Evolutionary conservation across 192 early-diverging fungal genomes (phyloP), one percentile per base, ranked within the genome.

Genomic region (Coemansia sp.): DNA sequence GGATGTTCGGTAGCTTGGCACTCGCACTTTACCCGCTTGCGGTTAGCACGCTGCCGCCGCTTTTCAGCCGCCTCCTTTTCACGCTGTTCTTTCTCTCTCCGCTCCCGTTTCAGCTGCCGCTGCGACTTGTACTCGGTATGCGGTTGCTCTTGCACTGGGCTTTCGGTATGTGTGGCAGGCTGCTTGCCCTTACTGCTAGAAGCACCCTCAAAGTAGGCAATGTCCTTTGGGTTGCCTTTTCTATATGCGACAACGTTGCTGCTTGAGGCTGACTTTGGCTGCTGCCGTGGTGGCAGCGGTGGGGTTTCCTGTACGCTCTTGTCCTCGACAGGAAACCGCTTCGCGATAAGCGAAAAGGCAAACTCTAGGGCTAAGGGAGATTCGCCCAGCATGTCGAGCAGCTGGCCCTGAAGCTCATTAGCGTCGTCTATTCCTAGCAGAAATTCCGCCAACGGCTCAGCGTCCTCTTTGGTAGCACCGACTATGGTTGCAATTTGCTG

Each of bases 361-460:
- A 77, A 77, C 34, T 70, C 58, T 6, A 77, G 52, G 10, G 74
- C 74, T 26, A 66, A 21, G 16, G 74, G 74, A 12, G 74, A 70
- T 44, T 71, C 68, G 38, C 74, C 74, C 5, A 77, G 60, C 74
- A 77, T 77, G 37, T 77, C 74, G 18, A 71, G 58, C 53, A 71
- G 28, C 16, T 77, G 74, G 18, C 50, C 37, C 39, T 77, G 74
- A 4, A 77, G 63, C 49, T 77, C 74, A 37, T 42, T 58, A 0
- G 62, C 54, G 39, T 55, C 58, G 14, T 45, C 62, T n/a, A 77
- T 49, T 15, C 60, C 51, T 1, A 40, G 5, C 3, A 77, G 43
- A 41, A 77, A 77, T 11, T 66, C 68, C 1, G 68, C 74, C 32
- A 77, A 56, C 32, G 74, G 74, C 28, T 26, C 26, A 1, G 74